Base-by-base conservation (phyloP, 192 early-diverging fungal genomes). In the Entomortierella beljakovae region DNA sequence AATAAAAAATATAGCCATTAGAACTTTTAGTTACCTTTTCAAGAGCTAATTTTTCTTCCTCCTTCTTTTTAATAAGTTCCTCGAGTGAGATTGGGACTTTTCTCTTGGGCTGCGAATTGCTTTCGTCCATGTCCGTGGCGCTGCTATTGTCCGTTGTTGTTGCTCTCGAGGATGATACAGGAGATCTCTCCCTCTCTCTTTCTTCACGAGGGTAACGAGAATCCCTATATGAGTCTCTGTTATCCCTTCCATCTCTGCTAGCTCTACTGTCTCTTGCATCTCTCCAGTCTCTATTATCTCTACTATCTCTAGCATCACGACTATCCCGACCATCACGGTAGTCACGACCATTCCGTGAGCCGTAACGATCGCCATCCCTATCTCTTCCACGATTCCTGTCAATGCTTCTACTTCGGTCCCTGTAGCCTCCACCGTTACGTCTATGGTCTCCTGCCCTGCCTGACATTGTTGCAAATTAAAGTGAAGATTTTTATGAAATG, bases 31-130 rank as follows among this genome's bases (percentile, higher is more conserved):
- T 42, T 71, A 90, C 90, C 73, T 87, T 91, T 18, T 88, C 91
- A 28, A 63, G 84, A 26, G 82, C 84, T 35, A 64, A 83, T 50
- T 93, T 91, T 56, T 93, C 90, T 35, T 87, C 85, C 56, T 86
- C 85, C 57, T 90, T 88, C 61, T 92, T 87, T 46, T 83, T 81
- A 52, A 95, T 67, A 13, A 95, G 76, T 50, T 95, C 94, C 53
- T 95, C 93, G 29, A 95, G 68, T 4, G 94, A 95, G 11, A 95
- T 76, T 23, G 94, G 94, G 0, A 88, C 88, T 60, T 80, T 89
- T 32, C 46, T 68, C 18, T 54, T 42, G 22, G 59, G 38, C n/a
- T 28, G 23, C 59, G 57, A 28, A 26, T 58, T 6, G 49, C 43
- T 54, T 43, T 49, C 25, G 25, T 73, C 64, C 20, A 58, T 34